Evolutionary conservation across 1,284 basidiomycete species (phyloP), one percentile per base, ranked within the genome.

Genomic region (Phellinidium pouzarii): DNA sequence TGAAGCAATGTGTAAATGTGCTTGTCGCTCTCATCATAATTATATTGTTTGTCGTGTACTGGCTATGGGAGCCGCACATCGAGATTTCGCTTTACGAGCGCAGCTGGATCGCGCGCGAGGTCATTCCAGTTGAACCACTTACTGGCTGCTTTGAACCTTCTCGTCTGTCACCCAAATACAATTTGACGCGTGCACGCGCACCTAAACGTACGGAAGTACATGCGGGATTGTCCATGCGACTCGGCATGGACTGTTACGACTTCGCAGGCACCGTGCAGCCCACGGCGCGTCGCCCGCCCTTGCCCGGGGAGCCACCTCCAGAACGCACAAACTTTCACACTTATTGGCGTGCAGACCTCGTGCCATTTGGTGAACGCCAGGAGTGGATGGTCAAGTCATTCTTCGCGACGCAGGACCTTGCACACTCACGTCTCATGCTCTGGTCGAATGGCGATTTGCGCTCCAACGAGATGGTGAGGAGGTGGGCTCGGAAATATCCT

Each of bases 321-420:
- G 68, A 78, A 53, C 73, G 77, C 14, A 76, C 78, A 3, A 77
- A 80, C 50, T 94, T 81, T 65, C 93, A 96, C 68, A 87, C 91
- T 0, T 95, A 94, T 65, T 95, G 93, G 92, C 78, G 92, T 9
- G 77, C 77, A 34, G 93, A 96, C 68, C 79, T 96, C 37, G 79
- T 79, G 1, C 73, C 82, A 0, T 86, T 96, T 59, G 80, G 79
- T 2, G 74, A 77, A 44, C 77, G 93, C 17, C 93, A 97, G 65
- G 86, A 91, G 58, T 84, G 80, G 68, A 90, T 94, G 74, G 76
- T 97, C 62, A 85, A 86, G 62, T 90, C 89, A 0, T 93, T 94
- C 68, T 87, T 96, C 59, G 88, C 91, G 2, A 95, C 92, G 4
- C 93, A 97, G 66, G 79, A 88, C 57, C 64, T 84, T 3, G 59